Percentiles rank a stretch among this genome's conserved stretches.
phyloP scores from a whole-genome alignment of 148 eudicot species.

The Fagopyrum esculentum region DNA sequence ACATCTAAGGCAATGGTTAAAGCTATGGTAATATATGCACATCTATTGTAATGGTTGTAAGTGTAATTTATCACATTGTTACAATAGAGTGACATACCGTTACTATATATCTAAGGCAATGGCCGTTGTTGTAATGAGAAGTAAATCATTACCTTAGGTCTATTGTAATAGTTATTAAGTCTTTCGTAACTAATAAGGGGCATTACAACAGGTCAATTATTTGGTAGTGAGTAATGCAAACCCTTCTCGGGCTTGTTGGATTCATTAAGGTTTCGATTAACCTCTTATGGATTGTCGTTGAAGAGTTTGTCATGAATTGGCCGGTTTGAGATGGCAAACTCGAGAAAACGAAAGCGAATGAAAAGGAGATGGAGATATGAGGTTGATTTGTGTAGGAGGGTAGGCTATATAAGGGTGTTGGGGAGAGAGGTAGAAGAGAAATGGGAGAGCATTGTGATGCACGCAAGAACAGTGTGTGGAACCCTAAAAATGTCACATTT shows the following conservation, averaged over 20 bases:
- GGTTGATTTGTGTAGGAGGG: background rate
- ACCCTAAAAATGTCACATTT: slow-evolving; percentile 2
- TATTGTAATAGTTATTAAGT: too few species aligned
- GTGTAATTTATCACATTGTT: too few species aligned
- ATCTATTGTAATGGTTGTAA: too few species aligned
- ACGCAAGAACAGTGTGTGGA: slow-evolving; percentile 7
- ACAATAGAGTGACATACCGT: too few species aligned
- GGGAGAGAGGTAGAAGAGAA: background rate
- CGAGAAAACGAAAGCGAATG: background rate
- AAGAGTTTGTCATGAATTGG: background rate
- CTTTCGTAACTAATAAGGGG: too few species aligned
- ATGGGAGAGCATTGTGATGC: background rate
- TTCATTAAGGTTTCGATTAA: background rate
- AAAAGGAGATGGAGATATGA: background rate
- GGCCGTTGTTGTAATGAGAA: too few species aligned
- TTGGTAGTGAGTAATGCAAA: background rate
- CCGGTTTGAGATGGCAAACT: background rate
- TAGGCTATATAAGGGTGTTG: background rate
- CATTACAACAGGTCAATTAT: too few species aligned
- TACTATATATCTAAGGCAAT: too few species aligned
- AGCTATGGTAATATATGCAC: too few species aligned
- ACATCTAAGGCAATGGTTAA: too few species aligned
- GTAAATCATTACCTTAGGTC: too few species aligned
- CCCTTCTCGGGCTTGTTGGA: background rate
- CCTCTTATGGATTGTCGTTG: background rate